phyloP scores from a whole-genome alignment of 352 stramenopile species.

The Phytophthora ohioensis region DNA sequence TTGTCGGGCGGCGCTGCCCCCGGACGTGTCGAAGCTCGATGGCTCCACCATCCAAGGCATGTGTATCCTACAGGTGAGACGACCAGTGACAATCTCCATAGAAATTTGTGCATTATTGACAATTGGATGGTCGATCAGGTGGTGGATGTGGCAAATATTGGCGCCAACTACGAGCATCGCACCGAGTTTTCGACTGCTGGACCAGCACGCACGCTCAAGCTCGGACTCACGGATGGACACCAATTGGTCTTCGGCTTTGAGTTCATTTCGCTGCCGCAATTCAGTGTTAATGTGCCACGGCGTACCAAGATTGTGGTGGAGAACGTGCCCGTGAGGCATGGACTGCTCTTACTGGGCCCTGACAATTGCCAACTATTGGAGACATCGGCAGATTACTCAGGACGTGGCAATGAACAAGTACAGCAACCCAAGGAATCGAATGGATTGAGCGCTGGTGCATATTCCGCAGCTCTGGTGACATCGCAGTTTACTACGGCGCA shows the following conservation, averaged over 20 bases:
- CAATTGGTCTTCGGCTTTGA: slow-evolving; percentile 84
- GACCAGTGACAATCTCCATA: background rate
- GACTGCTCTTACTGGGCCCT: slow-evolving; percentile 71
- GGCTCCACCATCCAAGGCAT: slow-evolving; percentile 65
- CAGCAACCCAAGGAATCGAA: slow-evolving; percentile 19
- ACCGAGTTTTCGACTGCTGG: slow-evolving; percentile 69
- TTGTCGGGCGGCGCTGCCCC: slow-evolving; percentile 67
- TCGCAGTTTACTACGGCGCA: slow-evolving; percentile 46
- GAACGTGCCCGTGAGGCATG: slow-evolving; percentile 75
- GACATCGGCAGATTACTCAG: slow-evolving; percentile 38
- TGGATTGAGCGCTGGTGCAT: slow-evolving; percentile 50
- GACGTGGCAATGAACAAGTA: slow-evolving; percentile 13
- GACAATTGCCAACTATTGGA: slow-evolving; percentile 76
- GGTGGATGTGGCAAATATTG: slow-evolving; percentile 84
- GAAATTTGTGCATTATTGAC: background rate
- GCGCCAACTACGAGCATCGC: slow-evolving; percentile 75
- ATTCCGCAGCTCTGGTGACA: slow-evolving; percentile 67
- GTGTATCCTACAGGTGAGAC: slow-evolving; percentile 75
- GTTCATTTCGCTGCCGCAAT: slow-evolving; percentile 58
- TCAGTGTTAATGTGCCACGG: slow-evolving; percentile 62
- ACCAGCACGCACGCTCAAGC: slow-evolving; percentile 77
- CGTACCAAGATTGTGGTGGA: slow-evolving; percentile 78
- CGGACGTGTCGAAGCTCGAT: slow-evolving; percentile 55
- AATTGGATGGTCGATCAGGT: slow-evolving; percentile 45
- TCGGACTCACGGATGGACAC: slow-evolving; percentile 83